These are phyloP conservation scores for Naumovozyma baii DNA, from an alignment of 805 yeast genomes.

Conservation along the genomic window DNA sequence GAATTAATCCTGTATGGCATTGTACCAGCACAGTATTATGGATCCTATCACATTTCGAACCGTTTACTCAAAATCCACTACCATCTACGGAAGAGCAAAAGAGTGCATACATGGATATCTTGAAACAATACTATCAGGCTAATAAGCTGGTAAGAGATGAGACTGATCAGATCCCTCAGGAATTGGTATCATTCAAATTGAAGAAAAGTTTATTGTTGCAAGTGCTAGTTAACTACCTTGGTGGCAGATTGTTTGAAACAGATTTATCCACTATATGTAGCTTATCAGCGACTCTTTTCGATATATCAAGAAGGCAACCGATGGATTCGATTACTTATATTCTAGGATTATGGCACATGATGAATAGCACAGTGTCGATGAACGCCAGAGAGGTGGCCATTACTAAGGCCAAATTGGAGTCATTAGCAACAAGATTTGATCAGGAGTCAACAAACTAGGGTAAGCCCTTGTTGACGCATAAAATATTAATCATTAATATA, in stretches of 20 bases:
- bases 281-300: conserved; percentile 23
- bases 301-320: conserved; percentile 19
- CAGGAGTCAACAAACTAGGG: no score
- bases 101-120: conserved; percentile 11
- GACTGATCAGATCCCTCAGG: background rate
- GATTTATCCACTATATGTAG: conserved; percentile 19
- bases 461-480: no score
- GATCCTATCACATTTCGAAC: conserved; percentile 26
- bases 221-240: conserved; percentile 23
- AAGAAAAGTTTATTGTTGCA: conserved; percentile 23
- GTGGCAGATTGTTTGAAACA: conserved; percentile 25
- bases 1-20: conserved; percentile 19
- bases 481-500: no score
- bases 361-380: conserved; percentile 27
- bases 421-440: conserved; percentile 4
- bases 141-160: conserved; percentile 13
- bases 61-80: conserved; percentile 23
- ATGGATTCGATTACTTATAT: conserved; percentile 17
- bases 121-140: conserved; percentile 14
- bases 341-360: conserved; percentile 27
- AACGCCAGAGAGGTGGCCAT: conserved; percentile 22
- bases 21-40: conserved; percentile 23
- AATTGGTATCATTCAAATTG: conserved; percentile 8
- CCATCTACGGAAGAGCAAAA: conserved; percentile 20
- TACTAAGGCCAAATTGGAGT: conserved; percentile 20